Evolutionary conservation across 2,329 filamentous ascomycete genomes (phyloP).

Genomic region (Amauroascus verrucosus): DNA sequence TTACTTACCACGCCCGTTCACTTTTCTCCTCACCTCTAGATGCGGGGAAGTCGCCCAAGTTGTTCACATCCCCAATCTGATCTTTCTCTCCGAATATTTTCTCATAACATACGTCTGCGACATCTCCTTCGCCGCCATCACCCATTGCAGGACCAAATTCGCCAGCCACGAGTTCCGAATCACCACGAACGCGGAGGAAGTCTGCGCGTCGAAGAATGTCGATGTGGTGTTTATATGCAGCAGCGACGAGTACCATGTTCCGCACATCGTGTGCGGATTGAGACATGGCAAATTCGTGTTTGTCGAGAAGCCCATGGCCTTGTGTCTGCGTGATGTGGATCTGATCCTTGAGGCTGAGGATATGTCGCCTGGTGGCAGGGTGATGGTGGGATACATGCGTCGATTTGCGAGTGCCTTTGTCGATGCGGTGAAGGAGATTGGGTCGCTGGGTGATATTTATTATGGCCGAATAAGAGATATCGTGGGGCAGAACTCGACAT

Average conservation of each 20-base stretch:
- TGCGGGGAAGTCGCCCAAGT: conserved; percentile 14
- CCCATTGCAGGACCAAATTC: conserved; percentile 30
- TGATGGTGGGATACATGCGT: conserved; percentile 52
- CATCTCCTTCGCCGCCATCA: conserved; percentile 36
- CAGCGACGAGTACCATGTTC: conserved; percentile 42
- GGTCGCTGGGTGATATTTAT: conserved; percentile 38
- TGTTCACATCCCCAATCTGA: conserved; percentile 14
- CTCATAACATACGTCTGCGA: conserved; percentile 44
- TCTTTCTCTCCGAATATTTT: conserved; percentile 35
- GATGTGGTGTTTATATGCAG: conserved; percentile 45
- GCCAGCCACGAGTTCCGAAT: conserved; percentile 24
- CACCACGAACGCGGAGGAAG: conserved; percentile 29
- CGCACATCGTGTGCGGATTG: conserved; percentile 42
- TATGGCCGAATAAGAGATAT: conserved; percentile 46
- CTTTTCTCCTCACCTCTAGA: background rate
- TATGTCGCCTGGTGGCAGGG: conserved; percentile 25
- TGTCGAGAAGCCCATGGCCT: conserved; percentile 48
- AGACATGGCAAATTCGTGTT: conserved; percentile 37
- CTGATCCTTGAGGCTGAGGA: conserved; percentile 41
- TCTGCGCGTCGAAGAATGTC: conserved; percentile 37
- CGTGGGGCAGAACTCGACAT: conserved; percentile 42
- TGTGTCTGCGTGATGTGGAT: conserved; percentile 38
- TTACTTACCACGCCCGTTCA: background rate
- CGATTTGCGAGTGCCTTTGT: conserved; percentile 47
- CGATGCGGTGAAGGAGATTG: conserved; percentile 45